A percentile compares a stretch with the other conserved stretches of the same genome.
Conservation (phyloP, 139 green algal genomes). For the Chlorella sp. region DNA sequence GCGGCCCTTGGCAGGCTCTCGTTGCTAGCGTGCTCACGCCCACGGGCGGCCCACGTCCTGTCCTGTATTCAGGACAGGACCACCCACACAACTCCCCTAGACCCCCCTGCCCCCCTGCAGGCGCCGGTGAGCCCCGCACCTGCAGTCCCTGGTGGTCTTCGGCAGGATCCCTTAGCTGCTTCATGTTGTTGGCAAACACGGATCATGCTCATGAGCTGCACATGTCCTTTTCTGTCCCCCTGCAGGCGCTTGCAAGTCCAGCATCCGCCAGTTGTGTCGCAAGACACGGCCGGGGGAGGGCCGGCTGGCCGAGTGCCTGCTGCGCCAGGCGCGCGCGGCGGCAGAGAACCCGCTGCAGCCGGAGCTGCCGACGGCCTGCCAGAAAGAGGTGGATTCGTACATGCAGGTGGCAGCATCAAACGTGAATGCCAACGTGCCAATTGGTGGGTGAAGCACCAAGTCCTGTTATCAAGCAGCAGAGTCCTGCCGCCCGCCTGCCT, state of each 20-base stretch:
- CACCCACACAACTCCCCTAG: no score
- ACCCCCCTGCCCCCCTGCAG: no score
- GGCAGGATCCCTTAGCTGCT: no score
- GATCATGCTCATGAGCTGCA: not conserved
- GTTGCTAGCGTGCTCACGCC: no score
- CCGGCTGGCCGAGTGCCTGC: slow-evolving; percentile 2
- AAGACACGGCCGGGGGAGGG: not conserved
- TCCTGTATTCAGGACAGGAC: no score
- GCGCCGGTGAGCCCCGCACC: no score
- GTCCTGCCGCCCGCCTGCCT: not conserved
- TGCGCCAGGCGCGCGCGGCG: not conserved
- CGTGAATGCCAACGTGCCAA: not conserved
- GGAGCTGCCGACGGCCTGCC: not conserved
- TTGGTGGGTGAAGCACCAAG: not conserved
- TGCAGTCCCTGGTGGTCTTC: no score
- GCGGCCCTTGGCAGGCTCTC: no score
- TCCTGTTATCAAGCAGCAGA: not conserved
- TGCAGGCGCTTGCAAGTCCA: slow-evolving; percentile 23
- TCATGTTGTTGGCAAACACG: not conserved
- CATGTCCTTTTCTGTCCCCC: not conserved
- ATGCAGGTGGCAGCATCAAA: not conserved
- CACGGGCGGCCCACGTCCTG: no score
- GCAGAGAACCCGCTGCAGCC: not conserved
- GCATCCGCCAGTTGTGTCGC: not conserved
- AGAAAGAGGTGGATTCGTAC: not conserved